A percentile compares a stretch with the other conserved stretches of the same genome.
Evolutionary conservation across 202 grass and related monocot genomes (phyloP).

Genomic region (Miscanthus sacchariflorus): DNA sequence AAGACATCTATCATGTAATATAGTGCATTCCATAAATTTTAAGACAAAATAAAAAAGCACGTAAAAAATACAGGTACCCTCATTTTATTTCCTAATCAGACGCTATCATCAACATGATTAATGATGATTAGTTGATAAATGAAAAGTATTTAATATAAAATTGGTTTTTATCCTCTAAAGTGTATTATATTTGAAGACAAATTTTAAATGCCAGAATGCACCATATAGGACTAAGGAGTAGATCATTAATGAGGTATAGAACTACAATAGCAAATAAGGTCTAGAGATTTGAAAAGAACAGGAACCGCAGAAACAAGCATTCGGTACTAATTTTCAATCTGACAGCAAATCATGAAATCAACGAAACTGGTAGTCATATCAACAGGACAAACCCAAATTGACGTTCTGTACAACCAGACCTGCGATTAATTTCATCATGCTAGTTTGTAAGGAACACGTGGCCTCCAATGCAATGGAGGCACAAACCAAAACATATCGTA

Average conservation of each 20-base stretch:
- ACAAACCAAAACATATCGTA: slow-evolving; percentile 42
- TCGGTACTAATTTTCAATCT: slow-evolving; percentile 9
- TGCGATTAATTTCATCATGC: slow-evolving; percentile 37
- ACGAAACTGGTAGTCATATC: slow-evolving; percentile 5
- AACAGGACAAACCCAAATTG: slow-evolving; percentile 19
- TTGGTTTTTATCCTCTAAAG: too few relatives aligned
- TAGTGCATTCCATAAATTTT: too few relatives aligned
- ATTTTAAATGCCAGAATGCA: too few relatives aligned
- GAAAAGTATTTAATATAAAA: too few relatives aligned
- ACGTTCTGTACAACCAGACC: slow-evolving; percentile 53
- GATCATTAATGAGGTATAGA: background rate
- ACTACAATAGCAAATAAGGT: background rate
- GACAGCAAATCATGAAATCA: slow-evolving; percentile 18
- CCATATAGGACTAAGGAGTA: too few relatives aligned
- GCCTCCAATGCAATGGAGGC: slow-evolving; percentile 44
- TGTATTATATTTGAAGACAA: too few relatives aligned
- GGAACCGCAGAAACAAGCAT: slow-evolving; percentile 14
- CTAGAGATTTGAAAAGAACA: background rate
- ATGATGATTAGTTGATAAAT: too few relatives aligned
- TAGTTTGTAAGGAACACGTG: slow-evolving; percentile 39
- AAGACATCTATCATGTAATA: too few relatives aligned
- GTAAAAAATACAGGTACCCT: too few relatives aligned
- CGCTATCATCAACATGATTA: too few relatives aligned
- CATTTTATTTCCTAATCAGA: too few relatives aligned
- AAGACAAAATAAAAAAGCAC: too few relatives aligned